phyloP scores from a whole-genome alignment of 495 filamentous ascomycete genomes.

The Lepidopterella palustris region DNA sequence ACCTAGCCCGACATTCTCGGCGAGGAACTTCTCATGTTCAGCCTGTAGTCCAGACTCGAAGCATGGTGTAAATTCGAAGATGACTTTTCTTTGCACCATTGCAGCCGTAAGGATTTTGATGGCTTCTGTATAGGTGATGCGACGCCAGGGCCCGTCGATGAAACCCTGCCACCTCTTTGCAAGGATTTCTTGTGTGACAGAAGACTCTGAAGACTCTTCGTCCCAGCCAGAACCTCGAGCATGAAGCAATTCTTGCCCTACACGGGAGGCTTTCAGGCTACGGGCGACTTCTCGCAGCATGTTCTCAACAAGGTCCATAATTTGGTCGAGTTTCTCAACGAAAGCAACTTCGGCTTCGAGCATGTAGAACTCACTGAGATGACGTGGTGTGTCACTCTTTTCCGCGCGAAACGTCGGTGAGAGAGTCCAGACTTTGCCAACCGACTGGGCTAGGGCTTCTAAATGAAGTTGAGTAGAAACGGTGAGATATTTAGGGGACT shows the following conservation, averaged over 20 bases:
- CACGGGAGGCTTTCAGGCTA: conserved; percentile 48
- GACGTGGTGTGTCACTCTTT: conserved; percentile 86
- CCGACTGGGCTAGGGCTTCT: conserved; percentile 81
- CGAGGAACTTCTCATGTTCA: conserved; percentile 90
- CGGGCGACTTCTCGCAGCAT: conserved; percentile 59
- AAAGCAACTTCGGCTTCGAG: conserved; percentile 86
- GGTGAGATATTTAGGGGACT: conserved; percentile 86
- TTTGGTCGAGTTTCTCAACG: conserved; percentile 55
- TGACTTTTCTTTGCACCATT: conserved; percentile 40
- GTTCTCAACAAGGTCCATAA: conserved; percentile 75
- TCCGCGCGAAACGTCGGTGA: conserved; percentile 93
- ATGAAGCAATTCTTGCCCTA: conserved; percentile 57
- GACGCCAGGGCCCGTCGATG: conserved; percentile 59
- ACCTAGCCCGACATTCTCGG: conserved; percentile 59
- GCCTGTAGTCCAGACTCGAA: conserved; percentile 76
- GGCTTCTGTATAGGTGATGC: conserved; percentile 79
- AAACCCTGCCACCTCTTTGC: conserved; percentile 65
- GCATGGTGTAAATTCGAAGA: conserved; percentile 58
- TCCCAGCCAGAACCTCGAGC: conserved; percentile 37
- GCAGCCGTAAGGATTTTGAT: conserved; percentile 61
- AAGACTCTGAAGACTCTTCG: conserved; percentile 35
- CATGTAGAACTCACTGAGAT: conserved; percentile 99
- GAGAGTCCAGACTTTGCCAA: conserved; percentile 88
- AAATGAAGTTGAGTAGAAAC: conserved; percentile 94
- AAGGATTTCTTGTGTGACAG: conserved; percentile 43